Conservation (phyloP, 176 grass and related monocot species). For the Stipa capillata region DNA sequence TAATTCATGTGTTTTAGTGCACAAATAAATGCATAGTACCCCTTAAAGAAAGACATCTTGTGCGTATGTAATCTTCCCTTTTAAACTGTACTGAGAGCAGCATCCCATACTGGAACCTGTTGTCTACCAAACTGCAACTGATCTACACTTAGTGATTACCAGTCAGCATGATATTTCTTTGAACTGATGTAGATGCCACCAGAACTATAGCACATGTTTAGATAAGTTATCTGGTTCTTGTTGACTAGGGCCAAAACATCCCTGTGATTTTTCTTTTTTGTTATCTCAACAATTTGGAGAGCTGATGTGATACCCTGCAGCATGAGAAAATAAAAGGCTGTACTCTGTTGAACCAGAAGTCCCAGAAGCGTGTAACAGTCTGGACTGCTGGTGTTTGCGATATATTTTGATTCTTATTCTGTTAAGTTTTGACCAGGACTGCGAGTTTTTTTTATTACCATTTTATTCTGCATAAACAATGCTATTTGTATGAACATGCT, state of each 20-base stretch:
- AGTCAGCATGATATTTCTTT: not conserved
- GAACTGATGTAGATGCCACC: conserved; percentile 4
- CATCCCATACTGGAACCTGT: not conserved
- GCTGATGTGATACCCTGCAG: not conserved
- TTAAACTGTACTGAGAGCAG: not conserved
- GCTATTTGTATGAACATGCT: not conserved
- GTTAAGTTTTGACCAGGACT: not conserved
- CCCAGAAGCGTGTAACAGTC: not conserved
- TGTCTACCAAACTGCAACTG: not conserved
- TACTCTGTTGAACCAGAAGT: not conserved
- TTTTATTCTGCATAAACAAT: not conserved
- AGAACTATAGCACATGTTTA: too few relatives aligned
- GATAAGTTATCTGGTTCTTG: too few relatives aligned
- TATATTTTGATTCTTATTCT: not conserved
- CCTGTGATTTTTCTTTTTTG: not conserved
- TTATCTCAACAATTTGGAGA: not conserved
- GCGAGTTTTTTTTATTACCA: too few relatives aligned
- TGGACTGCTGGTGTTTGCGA: not conserved
- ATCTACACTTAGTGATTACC: not conserved
- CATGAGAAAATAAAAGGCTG: not conserved
- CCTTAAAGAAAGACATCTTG: too few relatives aligned
- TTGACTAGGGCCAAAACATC: not conserved
- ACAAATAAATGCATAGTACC: too few relatives aligned
- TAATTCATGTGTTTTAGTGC: not conserved
- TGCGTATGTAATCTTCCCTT: not conserved